These are phyloP conservation scores for Aspergillus niger DNA, from an alignment of 2,329 filamentous ascomycete genomes.

Conservation along the genomic window DNA sequence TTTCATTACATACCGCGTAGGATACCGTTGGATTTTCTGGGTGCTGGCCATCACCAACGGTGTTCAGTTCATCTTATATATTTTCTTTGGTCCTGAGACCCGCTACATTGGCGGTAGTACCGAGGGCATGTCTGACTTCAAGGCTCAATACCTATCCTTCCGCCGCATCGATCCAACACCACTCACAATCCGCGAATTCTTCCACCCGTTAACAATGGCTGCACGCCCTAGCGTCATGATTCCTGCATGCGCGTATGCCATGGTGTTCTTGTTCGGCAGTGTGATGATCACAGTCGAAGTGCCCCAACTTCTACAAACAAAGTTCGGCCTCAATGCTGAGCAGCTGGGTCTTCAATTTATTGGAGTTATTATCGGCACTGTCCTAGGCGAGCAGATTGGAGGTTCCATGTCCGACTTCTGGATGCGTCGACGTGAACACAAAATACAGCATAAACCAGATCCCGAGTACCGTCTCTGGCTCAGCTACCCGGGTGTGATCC, in stretches of 20 bases:
- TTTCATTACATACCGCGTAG: conserved; percentile 53
- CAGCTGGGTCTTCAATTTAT: conserved; percentile 63
- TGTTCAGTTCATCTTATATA: conserved; percentile 58
- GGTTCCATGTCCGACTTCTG: conserved; percentile 58
- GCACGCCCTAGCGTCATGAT: conserved; percentile 52
- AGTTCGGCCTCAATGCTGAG: conserved; percentile 60
- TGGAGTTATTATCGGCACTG: conserved; percentile 59
- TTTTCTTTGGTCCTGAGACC: conserved; percentile 59
- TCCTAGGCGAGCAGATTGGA: conserved; percentile 63
- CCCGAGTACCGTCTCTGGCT: conserved; percentile 62
- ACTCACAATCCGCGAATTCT: conserved; percentile 52
- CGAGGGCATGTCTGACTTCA: conserved; percentile 24
- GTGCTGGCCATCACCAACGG: conserved; percentile 60
- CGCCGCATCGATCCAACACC: conserved; percentile 57
- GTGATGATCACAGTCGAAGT: conserved; percentile 62
- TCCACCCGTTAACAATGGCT: conserved; percentile 53
- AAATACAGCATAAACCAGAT: conserved; percentile 40
- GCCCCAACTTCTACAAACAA: conserved; percentile 58
- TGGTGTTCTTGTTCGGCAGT: conserved; percentile 59
- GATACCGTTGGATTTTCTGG: conserved; percentile 63
- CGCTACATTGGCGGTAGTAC: conserved; percentile 46
- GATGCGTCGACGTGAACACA: conserved; percentile 48
- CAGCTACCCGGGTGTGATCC: conserved; percentile 54
- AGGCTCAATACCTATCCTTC: conserved; percentile 45
- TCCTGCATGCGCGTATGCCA: conserved; percentile 57